Evolutionary conservation across 2,329 filamentous ascomycete species (phyloP).

Genomic region (Pseudopithomyces maydicus): DNA sequence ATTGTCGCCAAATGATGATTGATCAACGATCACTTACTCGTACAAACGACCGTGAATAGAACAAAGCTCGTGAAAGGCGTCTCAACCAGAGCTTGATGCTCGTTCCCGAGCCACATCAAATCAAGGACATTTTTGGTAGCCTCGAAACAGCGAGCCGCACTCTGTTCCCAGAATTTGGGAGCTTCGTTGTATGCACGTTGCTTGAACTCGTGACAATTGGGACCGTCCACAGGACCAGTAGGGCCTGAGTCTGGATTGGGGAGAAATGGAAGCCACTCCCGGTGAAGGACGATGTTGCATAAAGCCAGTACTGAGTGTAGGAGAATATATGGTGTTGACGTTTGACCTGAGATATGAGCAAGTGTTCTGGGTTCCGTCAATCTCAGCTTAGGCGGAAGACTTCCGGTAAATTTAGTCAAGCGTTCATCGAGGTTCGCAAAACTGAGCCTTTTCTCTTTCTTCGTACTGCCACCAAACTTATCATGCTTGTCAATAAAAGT

Average conservation of each 20-base stretch:
- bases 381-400: slow-evolving; percentile 50
- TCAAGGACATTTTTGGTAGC: slow-evolving; percentile 68
- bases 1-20: background rate
- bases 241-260: slow-evolving; percentile 58
- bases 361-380: slow-evolving; percentile 66
- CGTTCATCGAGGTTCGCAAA: slow-evolving; percentile 60
- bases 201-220: slow-evolving; percentile 56
- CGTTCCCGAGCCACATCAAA: slow-evolving; percentile 65
- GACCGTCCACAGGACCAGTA: slow-evolving; percentile 63
- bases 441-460: slow-evolving; percentile 21
- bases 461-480: background rate
- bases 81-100: slow-evolving; percentile 66
- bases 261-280: slow-evolving; percentile 71
- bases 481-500: slow-evolving; percentile 39
- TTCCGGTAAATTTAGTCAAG: slow-evolving; percentile 12
- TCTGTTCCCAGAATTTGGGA: slow-evolving; percentile 64
- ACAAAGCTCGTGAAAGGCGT: slow-evolving; percentile 71
- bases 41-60: slow-evolving; percentile 69
- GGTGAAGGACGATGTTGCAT: slow-evolving; percentile 70
- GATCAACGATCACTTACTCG: slow-evolving; percentile 45
- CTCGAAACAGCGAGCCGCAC: slow-evolving; percentile 66
- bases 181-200: slow-evolving; percentile 45
- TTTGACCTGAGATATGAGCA: slow-evolving; percentile 67
- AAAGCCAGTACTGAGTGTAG: slow-evolving; percentile 70
- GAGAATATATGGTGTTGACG: slow-evolving; percentile 68